Percentiles rank a stretch among this genome's conserved stretches.
Evolutionary conservation across 345 rosid species (phyloP).

Genomic region (Ceriops tagal): DNA sequence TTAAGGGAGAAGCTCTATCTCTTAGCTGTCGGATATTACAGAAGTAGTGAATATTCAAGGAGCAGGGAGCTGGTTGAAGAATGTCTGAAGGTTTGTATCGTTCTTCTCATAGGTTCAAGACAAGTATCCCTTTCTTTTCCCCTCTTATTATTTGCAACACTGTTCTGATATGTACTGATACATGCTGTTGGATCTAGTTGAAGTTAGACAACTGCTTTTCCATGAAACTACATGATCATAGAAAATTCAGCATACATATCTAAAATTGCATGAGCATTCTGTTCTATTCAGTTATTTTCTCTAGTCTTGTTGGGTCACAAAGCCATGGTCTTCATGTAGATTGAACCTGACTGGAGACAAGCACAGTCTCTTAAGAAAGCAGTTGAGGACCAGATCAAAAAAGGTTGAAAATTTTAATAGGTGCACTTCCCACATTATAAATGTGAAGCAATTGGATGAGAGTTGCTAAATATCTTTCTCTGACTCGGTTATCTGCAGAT

Average conservation of each 20-base stretch:
- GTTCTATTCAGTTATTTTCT: neutral
- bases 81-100: conserved; percentile 51
- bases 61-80: conserved; percentile 60
- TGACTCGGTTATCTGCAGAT: conserved; percentile 37
- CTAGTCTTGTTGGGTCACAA: neutral
- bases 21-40: conserved; percentile 69
- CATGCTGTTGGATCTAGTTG: neutral
- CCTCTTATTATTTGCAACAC: neutral
- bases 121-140: neutral
- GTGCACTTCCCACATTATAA: neutral
- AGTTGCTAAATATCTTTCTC: neutral
- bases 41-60: conserved; percentile 57
- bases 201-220: neutral
- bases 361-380: conserved; percentile 63
- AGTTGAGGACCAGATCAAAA: conserved; percentile 60
- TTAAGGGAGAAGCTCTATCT: conserved; percentile 72
- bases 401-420: conserved; percentile 32
- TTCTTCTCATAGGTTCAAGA: too few relatives aligned
- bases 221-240: neutral
- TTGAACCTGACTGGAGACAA: conserved; percentile 82
- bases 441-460: neutral
- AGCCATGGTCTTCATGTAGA: conserved; percentile 33
- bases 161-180: neutral
- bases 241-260: neutral
- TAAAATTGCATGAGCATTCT: neutral